A percentile compares a stretch with the other conserved stretches of the same genome.
phyloP scores from a whole-genome alignment of 1,284 basidiomycete genomes.

The Trametes sp. region DNA sequence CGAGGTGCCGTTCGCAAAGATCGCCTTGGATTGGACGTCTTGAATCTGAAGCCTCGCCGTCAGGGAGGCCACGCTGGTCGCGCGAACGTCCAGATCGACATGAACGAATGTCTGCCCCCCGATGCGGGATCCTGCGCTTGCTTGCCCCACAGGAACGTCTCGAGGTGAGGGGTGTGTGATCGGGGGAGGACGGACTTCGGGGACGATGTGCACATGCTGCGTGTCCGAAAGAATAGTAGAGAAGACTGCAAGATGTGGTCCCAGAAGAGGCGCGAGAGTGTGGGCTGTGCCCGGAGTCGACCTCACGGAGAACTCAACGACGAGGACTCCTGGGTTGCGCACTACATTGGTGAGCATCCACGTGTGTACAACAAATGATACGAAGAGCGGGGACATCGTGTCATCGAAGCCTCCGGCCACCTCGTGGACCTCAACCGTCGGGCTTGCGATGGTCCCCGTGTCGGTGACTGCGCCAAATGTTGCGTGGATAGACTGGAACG shows the following conservation, averaged over 20 bases:
- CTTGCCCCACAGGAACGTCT: background rate
- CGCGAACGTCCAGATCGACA: constrained; percentile 33
- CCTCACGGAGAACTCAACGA: constrained; percentile 20
- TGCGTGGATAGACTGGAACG: constrained; percentile 3
- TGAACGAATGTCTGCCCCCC: background rate
- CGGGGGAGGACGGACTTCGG: constrained; percentile 17
- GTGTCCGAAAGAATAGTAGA: constrained; percentile 39
- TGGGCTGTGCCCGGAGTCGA: constrained; percentile 31
- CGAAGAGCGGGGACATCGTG: constrained; percentile 40
- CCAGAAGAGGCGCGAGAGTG: constrained; percentile 36
- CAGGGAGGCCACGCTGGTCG: constrained; percentile 38
- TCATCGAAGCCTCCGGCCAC: constrained; percentile 42
- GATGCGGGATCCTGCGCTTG: background rate
- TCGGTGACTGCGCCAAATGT: background rate
- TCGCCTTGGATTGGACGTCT: constrained; percentile 28
- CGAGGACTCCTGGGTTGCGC: constrained; percentile 34
- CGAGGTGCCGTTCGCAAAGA: constrained; percentile 33
- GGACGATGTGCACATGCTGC: constrained; percentile 41
- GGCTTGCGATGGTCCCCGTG: constrained; percentile 34
- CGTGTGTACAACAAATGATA: constrained; percentile 45
- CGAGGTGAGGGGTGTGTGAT: background rate
- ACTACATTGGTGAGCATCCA: constrained; percentile 36
- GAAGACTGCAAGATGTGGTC: constrained; percentile 40
- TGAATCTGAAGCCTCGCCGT: constrained; percentile 38
- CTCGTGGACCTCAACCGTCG: constrained; percentile 41